These are phyloP conservation scores for Boletus coccyginus DNA, from an alignment of 768 basidiomycete genomes.

Conservation along the genomic window DNA sequence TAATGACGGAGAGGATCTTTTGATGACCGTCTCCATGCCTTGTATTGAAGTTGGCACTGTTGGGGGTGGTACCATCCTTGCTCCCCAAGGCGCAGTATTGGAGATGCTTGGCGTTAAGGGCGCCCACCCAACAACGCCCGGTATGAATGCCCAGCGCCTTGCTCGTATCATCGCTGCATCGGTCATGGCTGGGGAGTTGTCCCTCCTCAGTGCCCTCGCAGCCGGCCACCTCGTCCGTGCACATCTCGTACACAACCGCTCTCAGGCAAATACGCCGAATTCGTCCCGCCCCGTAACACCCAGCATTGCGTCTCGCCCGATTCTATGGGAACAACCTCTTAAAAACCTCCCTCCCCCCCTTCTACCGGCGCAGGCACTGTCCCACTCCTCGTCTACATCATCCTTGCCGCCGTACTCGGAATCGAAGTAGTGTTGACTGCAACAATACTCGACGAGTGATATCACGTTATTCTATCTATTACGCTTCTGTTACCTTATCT, in stretches of 20 bases:
- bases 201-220: slow-evolving; percentile 87
- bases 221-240: slow-evolving; percentile 94
- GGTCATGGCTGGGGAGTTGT: slow-evolving; percentile 97
- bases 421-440: slow-evolving; percentile 16
- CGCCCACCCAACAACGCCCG: slow-evolving; percentile 82
- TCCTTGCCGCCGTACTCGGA: slow-evolving; percentile 45
- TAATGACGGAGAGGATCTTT: slow-evolving; percentile 85
- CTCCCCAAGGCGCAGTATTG: slow-evolving; percentile 85
- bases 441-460: slow-evolving; percentile 3
- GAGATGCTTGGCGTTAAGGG: slow-evolving; percentile 94
- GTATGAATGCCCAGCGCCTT: slow-evolving; percentile 84
- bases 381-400: slow-evolving; percentile 37
- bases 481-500: slow-evolving; percentile 23
- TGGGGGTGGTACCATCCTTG: slow-evolving; percentile 92
- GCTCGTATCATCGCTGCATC: slow-evolving; percentile 88
- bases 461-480: slow-evolving; percentile 17
- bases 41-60: slow-evolving; percentile 98
- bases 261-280: slow-evolving; percentile 75
- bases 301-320: slow-evolving; percentile 30
- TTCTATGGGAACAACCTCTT: slow-evolving; percentile 24
- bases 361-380: slow-evolving; percentile 16
- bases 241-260: slow-evolving; percentile 90
- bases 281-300: slow-evolving; percentile 62
- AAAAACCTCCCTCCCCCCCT: slow-evolving; percentile 5
- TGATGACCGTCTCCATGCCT: slow-evolving; percentile 97